phyloP scores from a whole-genome alignment of 441 rosid species.

The Bruguiera hainesii region DNA sequence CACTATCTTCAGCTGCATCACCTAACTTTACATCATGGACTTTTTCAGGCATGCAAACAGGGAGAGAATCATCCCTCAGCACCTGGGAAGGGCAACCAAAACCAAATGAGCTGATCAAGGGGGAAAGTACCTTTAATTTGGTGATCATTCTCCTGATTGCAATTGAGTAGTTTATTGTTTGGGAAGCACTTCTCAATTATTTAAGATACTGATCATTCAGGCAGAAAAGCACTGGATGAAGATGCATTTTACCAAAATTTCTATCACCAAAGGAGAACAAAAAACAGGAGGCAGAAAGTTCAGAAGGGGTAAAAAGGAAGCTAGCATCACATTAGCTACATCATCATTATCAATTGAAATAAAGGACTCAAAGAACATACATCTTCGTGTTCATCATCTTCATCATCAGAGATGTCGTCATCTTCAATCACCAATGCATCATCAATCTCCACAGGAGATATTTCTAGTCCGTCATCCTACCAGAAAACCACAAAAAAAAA shows the following conservation, averaged over 20 bases:
- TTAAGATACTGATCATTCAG: too few species aligned
- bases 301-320: background rate
- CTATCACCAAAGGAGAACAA: too few species aligned
- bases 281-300: too few species aligned
- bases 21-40: constrained; percentile 97
- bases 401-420: constrained; percentile 96
- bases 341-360: background rate
- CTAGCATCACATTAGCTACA: background rate
- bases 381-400: constrained; percentile 92
- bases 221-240: too few species aligned
- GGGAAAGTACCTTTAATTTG: background rate
- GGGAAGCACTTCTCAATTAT: too few species aligned
- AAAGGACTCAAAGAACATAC: constrained; percentile 42
- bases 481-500: constrained; percentile 12
- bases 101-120: constrained; percentile 10
- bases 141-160: background rate
- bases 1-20: constrained; percentile 70
- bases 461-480: constrained; percentile 94
- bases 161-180: background rate
- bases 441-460: constrained; percentile 90
- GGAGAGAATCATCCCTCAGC: constrained; percentile 84
- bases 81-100: constrained; percentile 42
- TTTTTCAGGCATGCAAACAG: constrained; percentile 88
- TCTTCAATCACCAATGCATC: constrained; percentile 98
- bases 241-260: too few species aligned